A percentile compares a stretch with the other conserved stretches of the same genome.
Evolutionary conservation across 805 yeast species (phyloP).

Genomic region (Saccharomyces kudriavzevii): DNA sequence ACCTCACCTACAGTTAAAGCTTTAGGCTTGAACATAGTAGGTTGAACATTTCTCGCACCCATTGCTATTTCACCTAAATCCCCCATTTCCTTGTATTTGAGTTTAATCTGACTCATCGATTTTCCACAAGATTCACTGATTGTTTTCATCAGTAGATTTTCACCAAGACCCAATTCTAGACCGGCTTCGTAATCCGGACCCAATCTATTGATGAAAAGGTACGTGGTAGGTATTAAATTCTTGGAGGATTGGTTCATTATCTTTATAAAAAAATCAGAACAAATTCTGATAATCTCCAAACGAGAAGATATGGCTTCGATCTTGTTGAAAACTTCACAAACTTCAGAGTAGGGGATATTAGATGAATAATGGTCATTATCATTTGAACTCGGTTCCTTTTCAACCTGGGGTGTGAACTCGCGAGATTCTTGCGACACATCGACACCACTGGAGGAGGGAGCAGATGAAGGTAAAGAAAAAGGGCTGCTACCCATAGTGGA

Average conservation of each 20-base stretch:
- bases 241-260: constrained; percentile 48
- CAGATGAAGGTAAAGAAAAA: neutral
- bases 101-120: constrained; percentile 57
- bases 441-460: neutral
- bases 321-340: constrained; percentile 60
- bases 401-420: neutral
- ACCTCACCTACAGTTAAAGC: constrained; percentile 68
- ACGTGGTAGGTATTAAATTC: constrained; percentile 62
- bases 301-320: constrained; percentile 78
- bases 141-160: constrained; percentile 78
- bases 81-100: constrained; percentile 71
- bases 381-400: neutral
- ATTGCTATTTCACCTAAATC: constrained; percentile 88
- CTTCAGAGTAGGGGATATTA: constrained; percentile 31
- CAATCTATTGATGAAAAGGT: constrained; percentile 75
- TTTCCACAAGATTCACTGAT: constrained; percentile 87
- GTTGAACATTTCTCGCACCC: constrained; percentile 73
- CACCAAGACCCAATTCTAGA: constrained; percentile 88
- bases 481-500: neutral
- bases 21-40: constrained; percentile 88
- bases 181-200: constrained; percentile 94
- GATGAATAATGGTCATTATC: constrained; percentile 5
- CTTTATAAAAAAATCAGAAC: constrained; percentile 63
- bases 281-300: constrained; percentile 66
- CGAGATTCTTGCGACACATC: neutral